Percentiles rank a stretch among this genome's conserved stretches.
phyloP scores from a whole-genome alignment of 176 grass and related monocot genomes.

The Aegilops sharonensis region DNA sequence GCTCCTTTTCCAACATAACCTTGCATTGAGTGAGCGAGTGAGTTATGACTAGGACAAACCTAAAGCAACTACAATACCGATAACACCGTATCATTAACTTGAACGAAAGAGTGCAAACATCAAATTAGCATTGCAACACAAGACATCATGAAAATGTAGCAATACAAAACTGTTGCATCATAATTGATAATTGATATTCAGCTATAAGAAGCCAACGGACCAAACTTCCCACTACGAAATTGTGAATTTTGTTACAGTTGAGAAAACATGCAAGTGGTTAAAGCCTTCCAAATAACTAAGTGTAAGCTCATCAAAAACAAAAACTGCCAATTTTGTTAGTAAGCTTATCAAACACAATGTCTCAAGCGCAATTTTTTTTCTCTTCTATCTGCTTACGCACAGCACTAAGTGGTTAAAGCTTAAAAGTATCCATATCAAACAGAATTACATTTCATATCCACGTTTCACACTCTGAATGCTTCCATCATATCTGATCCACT shows the following conservation, averaged over 20 bases:
- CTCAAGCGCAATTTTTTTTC: neutral
- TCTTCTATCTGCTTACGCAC: neutral
- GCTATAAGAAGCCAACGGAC: neutral
- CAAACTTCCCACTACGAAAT: neutral
- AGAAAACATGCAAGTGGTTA: neutral
- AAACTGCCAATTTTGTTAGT: neutral
- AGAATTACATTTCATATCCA: too few species aligned
- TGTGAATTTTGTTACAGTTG: neutral
- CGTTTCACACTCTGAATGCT: neutral
- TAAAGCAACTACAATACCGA: neutral
- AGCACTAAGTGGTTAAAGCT: neutral
- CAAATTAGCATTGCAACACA: neutral
- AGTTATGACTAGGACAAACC: neutral
- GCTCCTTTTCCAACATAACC: slow-evolving; percentile 36
- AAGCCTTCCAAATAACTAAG: too few species aligned
- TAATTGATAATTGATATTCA: neutral
- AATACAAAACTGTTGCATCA: neutral
- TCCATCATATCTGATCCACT: neutral
- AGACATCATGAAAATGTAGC: neutral
- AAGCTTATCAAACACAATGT: neutral
- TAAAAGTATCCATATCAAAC: neutral
- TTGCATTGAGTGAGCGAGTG: neutral
- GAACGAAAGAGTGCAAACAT: neutral
- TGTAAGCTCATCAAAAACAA: too few species aligned
- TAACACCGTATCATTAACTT: neutral